Percentiles rank a stretch among this genome's conserved stretches.
Evolutionary conservation across 1,284 basidiomycete species (phyloP).

Genomic region (Sphagnurus paluster): DNA sequence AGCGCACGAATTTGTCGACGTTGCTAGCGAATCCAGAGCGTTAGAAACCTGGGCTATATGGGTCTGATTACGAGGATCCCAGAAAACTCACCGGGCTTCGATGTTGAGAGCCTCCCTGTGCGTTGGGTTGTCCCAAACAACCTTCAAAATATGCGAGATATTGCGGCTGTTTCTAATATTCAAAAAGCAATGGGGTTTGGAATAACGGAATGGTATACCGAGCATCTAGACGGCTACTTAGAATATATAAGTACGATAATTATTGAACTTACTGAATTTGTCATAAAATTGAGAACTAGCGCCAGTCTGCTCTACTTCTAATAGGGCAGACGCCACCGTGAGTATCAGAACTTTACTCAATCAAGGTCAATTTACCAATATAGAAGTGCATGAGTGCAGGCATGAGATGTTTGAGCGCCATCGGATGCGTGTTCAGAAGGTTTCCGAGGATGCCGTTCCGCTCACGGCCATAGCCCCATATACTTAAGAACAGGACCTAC

Average conservation of each 20-base stretch:
- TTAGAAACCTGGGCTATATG: not conserved
- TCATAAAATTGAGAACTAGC: conserved; percentile 98
- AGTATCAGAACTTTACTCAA: conserved; percentile 1
- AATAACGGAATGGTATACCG: conserved; percentile 35
- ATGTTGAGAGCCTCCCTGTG: conserved; percentile 83
- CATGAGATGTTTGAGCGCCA: conserved; percentile 90
- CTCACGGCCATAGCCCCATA: conserved; percentile 76
- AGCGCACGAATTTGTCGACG: conserved; percentile 90
- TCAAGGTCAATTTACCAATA: conserved; percentile 63
- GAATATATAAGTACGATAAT: conserved; percentile 10
- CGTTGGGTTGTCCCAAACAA: conserved; percentile 86
- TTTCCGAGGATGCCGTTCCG: conserved; percentile 81
- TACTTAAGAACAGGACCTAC: conserved; percentile 84
- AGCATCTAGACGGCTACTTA: conserved; percentile 47
- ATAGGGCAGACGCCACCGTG: conserved; percentile 1
- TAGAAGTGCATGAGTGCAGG: conserved; percentile 94
- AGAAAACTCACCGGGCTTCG: conserved; percentile 71
- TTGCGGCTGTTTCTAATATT: conserved; percentile 67
- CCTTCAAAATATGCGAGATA: conserved; percentile 83
- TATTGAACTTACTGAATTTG: conserved; percentile 79
- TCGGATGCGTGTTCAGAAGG: conserved; percentile 79
- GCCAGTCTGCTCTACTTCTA: conserved; percentile 97
- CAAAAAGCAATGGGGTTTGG: not conserved
- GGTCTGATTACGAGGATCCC: no score
- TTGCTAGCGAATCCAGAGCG: conserved; percentile 47